Conservation (phyloP, 2,329 filamentous ascomycete genomes). For the Eutypa lata region DNA sequence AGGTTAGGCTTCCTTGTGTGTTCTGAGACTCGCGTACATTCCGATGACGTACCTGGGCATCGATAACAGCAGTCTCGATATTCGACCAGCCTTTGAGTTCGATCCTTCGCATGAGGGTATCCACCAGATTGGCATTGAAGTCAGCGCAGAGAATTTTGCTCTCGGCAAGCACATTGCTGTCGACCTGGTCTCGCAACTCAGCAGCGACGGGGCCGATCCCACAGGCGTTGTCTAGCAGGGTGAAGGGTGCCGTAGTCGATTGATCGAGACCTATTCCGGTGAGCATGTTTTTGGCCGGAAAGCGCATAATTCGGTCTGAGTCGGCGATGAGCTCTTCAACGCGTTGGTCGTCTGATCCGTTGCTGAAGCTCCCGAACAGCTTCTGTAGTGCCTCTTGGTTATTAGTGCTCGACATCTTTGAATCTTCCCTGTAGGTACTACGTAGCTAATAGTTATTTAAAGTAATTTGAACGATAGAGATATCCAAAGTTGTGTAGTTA, state of each 20-base stretch:
- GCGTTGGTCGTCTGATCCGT: slow-evolving; percentile 9
- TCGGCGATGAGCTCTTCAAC: slow-evolving; percentile 13
- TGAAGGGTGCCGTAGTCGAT: slow-evolving; percentile 27
- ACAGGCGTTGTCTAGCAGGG: slow-evolving; percentile 51
- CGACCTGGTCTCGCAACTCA: slow-evolving; percentile 38
- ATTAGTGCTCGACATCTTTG: slow-evolving; percentile 14
- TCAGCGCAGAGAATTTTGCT: slow-evolving; percentile 51
- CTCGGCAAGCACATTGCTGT: slow-evolving; percentile 32
- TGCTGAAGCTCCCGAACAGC: slow-evolving; percentile 11
- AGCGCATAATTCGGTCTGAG: slow-evolving; percentile 20
- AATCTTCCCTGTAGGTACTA: neutral
- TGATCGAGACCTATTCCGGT: slow-evolving; percentile 27
- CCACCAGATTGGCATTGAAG: slow-evolving; percentile 39
- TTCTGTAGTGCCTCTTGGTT: slow-evolving; percentile 17
- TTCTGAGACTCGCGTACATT: neutral
- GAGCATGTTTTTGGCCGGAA: slow-evolving; percentile 21
- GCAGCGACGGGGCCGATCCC: slow-evolving; percentile 49
- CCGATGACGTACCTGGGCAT: slow-evolving; percentile 41
- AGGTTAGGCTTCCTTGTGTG: slow-evolving; percentile 1
- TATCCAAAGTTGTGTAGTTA: neutral
- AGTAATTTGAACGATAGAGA: neutral
- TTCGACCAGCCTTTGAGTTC: slow-evolving; percentile 43
- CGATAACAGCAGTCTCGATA: slow-evolving; percentile 38
- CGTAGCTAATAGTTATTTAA: no score
- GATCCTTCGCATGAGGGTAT: slow-evolving; percentile 35